A percentile compares a stretch with the other conserved stretches of the same genome.
Conservation (phyloP, 106 monocot species). For the Narthecium ossifragum region DNA sequence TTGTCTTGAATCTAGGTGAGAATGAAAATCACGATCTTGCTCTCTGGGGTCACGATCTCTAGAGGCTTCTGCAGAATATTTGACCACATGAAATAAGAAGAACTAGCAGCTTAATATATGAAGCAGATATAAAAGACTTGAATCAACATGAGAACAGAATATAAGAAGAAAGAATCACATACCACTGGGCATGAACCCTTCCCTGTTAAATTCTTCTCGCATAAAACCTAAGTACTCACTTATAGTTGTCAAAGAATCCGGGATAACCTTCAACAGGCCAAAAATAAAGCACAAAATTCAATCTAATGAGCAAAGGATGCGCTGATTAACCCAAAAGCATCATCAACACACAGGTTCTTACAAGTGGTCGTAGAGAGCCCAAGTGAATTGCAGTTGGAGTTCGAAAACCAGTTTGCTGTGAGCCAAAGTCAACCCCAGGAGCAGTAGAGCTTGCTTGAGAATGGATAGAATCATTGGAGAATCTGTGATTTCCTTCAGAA, state of each 20-base stretch:
- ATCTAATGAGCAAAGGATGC: background rate
- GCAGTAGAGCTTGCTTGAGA: conserved; percentile 19
- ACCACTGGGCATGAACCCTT: conserved; percentile 51
- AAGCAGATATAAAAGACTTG: background rate
- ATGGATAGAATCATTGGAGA: conserved; percentile 27
- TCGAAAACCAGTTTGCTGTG: conserved; percentile 17
- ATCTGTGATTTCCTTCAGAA: conserved; percentile 30
- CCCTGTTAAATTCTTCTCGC: conserved; percentile 55
- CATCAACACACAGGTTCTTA: too few species aligned
- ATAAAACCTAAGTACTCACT: conserved; percentile 59
- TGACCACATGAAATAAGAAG: conserved; percentile 13
- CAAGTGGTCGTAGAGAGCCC: conserved; percentile 42
- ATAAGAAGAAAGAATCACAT: conserved; percentile 11
- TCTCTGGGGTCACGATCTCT: conserved; percentile 5
- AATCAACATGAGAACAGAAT: background rate
- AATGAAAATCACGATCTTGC: conserved; percentile 10
- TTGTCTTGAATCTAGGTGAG: conserved; percentile 23
- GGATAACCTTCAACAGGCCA: conserved; percentile 59
- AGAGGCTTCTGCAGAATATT: conserved; percentile 10
- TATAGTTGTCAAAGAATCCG: conserved; percentile 84
- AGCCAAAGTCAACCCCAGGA: conserved; percentile 26
- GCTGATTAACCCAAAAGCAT: background rate
- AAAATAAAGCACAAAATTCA: conserved; percentile 2
- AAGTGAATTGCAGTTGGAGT: conserved; percentile 25
- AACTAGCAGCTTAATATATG: background rate